These are phyloP conservation scores for Lagenidium giganteum DNA, from an alignment of 352 stramenopile genomes.

Conservation along the genomic window DNA sequence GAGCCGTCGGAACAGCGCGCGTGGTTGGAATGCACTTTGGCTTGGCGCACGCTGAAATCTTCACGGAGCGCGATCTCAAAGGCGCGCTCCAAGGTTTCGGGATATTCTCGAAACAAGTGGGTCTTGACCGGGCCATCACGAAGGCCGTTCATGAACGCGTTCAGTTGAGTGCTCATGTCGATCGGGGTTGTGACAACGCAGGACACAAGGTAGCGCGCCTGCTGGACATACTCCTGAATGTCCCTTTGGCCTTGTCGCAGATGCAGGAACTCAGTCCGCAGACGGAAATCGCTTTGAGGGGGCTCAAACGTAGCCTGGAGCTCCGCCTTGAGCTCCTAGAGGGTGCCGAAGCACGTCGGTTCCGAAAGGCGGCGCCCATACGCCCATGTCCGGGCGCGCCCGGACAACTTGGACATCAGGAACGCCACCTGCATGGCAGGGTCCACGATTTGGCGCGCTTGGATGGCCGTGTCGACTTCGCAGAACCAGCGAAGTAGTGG, in stretches of 20 bases:
- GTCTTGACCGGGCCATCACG: constrained; percentile 11
- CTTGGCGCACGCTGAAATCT: constrained; percentile 8
- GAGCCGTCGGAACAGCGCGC: no score
- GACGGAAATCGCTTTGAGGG: constrained; percentile 6
- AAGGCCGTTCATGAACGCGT: constrained; percentile 7
- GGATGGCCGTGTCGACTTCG: no score
- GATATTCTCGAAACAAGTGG: constrained; percentile 5
- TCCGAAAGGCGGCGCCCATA: constrained; percentile 3
- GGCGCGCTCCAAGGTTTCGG: constrained; percentile 5
- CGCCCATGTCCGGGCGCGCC: constrained; percentile 4
- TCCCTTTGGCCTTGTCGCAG: constrained; percentile 11
- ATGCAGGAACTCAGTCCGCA: constrained; percentile 6
- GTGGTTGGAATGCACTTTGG: constrained; percentile 2
- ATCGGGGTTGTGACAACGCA: constrained; percentile 4
- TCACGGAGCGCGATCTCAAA: constrained; percentile 4
- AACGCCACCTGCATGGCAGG: no score
- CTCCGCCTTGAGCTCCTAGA: constrained; percentile 6
- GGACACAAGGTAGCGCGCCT: constrained; percentile 9
- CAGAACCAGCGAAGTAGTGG: no score
- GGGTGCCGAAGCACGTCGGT: constrained; percentile 7
- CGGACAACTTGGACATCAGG: no score
- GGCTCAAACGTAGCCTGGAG: constrained; percentile 5
- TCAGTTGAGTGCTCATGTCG: constrained; percentile 6
- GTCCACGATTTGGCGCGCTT: no score
- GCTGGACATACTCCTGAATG: constrained; percentile 8